Base-by-base conservation (phyloP, 331 rosid species). In the Saraca asoca region DNA sequence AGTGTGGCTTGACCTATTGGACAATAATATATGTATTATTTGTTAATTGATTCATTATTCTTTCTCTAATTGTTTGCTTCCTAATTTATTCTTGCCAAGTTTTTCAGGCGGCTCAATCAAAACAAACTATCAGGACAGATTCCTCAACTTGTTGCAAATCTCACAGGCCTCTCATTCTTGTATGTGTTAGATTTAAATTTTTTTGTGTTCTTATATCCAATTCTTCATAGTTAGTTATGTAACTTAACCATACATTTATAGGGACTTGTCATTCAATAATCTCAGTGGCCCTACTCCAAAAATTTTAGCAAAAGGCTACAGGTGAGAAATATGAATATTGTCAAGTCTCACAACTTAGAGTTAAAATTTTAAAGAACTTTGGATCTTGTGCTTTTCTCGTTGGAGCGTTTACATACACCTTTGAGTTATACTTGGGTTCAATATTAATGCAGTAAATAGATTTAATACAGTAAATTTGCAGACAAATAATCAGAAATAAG, bases 241-340 rank as follows among this genome's bases (percentile, higher is more conserved):
- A 49, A 65, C 16, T 29, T 3, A 56, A 41, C 20, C 57, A 12
- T 66, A 2, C 70, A 24, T 52, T 8, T 71, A 50, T 72, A 94
- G 99, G 88, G 97, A 90, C 76, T 80, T 90, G 75, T 94, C 99
- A 2, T 89, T 82, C 74, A 94, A 90, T 73, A 94, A 94, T 79
- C 88, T 94, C 51, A 94, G 99, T 48, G 96, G 99, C 17, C 86
- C 97, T n/a, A 75, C 88, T 68, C 97, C 97, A 29, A 86, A 85
- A 78, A 88, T 94, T 76, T 83, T 81, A 78, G 97, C 97, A 3
- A 85, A 90, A 74, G 92, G 88, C 38, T 94, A 80, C 80, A 94
- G 97, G 99, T 94, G 73, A 88, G 88, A 51, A 44, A 38, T 78
- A 55, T 16, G 31, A 24, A 24, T 24, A n/a, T n/a, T n/a, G n/a